Evolutionary conservation across 2,329 filamentous ascomycete genomes (phyloP).

Genomic region (Epicoccum sorghinum): DNA sequence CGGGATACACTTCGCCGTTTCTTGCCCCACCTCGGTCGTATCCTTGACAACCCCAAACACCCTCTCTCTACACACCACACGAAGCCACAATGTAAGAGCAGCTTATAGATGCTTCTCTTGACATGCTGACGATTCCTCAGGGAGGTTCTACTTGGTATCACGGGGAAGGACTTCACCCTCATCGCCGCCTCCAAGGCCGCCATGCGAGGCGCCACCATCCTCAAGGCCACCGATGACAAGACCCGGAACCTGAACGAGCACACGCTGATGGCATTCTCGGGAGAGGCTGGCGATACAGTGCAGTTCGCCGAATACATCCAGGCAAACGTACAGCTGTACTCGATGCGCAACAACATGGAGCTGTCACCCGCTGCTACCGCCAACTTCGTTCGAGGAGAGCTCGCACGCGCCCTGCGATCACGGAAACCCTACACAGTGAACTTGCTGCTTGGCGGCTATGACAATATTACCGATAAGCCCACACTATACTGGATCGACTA

Average conservation of each 20-base stretch:
- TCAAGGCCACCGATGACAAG: constrained; percentile 97
- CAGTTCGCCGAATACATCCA: constrained; percentile 99
- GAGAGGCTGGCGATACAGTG: constrained; percentile 96
- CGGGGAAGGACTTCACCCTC: constrained; percentile 98
- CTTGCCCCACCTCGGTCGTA: background rate
- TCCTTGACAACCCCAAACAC: constrained; percentile 2
- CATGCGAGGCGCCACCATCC: constrained; percentile 95
- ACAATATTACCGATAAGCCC: constrained; percentile 89
- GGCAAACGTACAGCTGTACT: constrained; percentile 97
- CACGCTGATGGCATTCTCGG: constrained; percentile 92
- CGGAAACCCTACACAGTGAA: constrained; percentile 97
- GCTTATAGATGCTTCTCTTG: background rate
- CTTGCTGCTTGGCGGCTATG: constrained; percentile 89
- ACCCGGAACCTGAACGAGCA: constrained; percentile 90
- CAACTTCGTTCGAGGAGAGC: constrained; percentile 91
- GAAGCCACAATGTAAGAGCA: constrained; percentile 41
- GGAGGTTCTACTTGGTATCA: constrained; percentile 98
- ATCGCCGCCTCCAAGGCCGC: constrained; percentile 96
- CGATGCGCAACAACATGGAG: constrained; percentile 95
- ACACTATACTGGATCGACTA: constrained; percentile 98
- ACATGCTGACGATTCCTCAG: constrained; percentile 56
- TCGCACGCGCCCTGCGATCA: constrained; percentile 87
- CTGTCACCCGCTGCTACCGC: constrained; percentile 88
- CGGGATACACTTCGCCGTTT: background rate
- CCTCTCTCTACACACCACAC: constrained; percentile 15